Conservation (phyloP, 140 eudicot genomes). For the Ambrosia hybrid region DNA sequence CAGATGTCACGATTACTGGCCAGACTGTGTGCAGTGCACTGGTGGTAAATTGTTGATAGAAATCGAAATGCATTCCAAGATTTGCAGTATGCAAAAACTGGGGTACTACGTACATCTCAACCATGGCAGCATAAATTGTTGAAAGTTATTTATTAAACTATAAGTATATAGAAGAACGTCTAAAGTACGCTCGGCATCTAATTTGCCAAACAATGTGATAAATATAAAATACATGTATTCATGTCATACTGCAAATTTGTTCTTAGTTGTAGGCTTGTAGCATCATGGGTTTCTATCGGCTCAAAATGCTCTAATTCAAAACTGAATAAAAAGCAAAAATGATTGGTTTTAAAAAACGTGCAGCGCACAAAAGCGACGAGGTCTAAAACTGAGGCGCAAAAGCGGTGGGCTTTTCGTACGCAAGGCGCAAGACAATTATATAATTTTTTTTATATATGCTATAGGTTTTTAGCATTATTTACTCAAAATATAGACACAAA, state of each 20-base stretch:
- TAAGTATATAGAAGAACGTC: not conserved
- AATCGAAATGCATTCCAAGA: not conserved
- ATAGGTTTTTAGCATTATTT: too few relatives aligned
- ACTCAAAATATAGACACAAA: too few relatives aligned
- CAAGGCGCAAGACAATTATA: too few relatives aligned
- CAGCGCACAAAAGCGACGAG: too few relatives aligned
- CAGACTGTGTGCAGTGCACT: not conserved
- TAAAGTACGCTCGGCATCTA: not conserved
- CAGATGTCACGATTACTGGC: not conserved
- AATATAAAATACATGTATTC: not conserved
- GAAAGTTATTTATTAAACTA: not conserved
- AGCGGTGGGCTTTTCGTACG: too few relatives aligned
- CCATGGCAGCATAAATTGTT: not conserved
- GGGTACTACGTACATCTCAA: not conserved
- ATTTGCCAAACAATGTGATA: not conserved
- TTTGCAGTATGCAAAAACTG: not conserved
- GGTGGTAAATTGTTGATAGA: not conserved
- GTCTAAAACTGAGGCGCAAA: too few relatives aligned
- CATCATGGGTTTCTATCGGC: not conserved
- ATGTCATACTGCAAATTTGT: not conserved
- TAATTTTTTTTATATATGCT: too few relatives aligned
- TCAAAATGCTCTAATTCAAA: constrained; percentile 1
- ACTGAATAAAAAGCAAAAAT: too few relatives aligned
- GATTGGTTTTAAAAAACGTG: too few relatives aligned
- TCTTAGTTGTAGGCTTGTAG: not conserved